These are phyloP conservation scores for Ganoderma resinaceum DNA, from an alignment of 1,284 basidiomycete species.

Conservation along the genomic window DNA sequence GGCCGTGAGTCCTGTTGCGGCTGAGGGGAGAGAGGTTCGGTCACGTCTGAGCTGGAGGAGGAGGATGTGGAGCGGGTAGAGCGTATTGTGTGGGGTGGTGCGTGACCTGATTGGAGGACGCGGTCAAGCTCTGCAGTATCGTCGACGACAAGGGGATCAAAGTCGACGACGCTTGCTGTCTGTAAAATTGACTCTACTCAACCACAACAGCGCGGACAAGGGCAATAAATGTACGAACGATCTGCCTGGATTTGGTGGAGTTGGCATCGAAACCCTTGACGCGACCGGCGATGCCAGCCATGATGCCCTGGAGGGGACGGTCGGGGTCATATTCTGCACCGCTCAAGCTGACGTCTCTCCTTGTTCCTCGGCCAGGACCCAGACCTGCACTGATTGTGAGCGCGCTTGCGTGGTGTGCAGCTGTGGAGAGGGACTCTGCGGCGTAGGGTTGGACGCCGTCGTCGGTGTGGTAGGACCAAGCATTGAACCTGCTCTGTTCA, in stretches of 20 bases:
- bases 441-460: constrained; percentile 70
- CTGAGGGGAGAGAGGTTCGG: constrained; percentile 47
- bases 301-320: constrained; percentile 77
- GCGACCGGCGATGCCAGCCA: constrained; percentile 60
- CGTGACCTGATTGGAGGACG: constrained; percentile 61
- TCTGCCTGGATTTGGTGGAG: constrained; percentile 54
- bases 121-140: constrained; percentile 68
- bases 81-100: constrained; percentile 44
- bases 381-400: constrained; percentile 88
- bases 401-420: constrained; percentile 86
- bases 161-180: constrained; percentile 39
- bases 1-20: constrained; percentile 49
- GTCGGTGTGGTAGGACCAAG: constrained; percentile 72
- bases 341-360: constrained; percentile 67
- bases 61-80: constrained; percentile 53
- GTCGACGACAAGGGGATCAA: constrained; percentile 64
- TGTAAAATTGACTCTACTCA: constrained; percentile 22
- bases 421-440: constrained; percentile 78
- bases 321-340: constrained; percentile 90
- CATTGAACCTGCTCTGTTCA: constrained; percentile 57
- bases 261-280: constrained; percentile 61
- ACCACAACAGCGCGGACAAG: neutral
- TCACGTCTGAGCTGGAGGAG: constrained; percentile 47
- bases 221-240: constrained; percentile 43
- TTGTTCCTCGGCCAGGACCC: constrained; percentile 51